Base-by-base conservation (phyloP, 352 stramenopile genomes). In the Pythium rhizo-oryzae region DNA sequence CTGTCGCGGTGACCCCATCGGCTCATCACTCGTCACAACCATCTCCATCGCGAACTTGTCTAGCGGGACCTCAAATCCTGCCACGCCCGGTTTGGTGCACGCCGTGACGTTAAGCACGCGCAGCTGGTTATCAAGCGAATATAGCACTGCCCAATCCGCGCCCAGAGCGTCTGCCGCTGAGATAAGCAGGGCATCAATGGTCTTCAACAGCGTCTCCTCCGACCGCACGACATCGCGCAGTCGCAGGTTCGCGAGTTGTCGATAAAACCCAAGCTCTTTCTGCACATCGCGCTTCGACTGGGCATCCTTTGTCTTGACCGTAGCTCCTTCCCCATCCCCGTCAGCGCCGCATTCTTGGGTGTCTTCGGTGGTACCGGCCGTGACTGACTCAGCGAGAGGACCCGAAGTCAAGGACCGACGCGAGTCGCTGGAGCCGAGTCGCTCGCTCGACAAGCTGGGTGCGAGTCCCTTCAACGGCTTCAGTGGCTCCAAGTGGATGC, bases 401-500 rank as follows among this genome's bases (percentile, higher is more conserved):
- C 50, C 60, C 23, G 51, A 41, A 9, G 49, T 35, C 15, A 58
- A 62, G 8, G 51, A 67, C 2, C 41, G 35, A 16, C 52, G 52
- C 30, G 16, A n/a, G 1, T 68, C 66, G 12, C 19, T 28, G 1
- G 53, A 13, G 6, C 35, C 15, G 13, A 74, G 41, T 25, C 41
- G 46, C 4, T 75, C 68, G 8, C 43, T 67, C 16, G 68, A 75
- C 21, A 4, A 13, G 44, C 62, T 70, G 3, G 57, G 35, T 1
- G 33, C 58, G 23, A 75, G 68, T 33, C 62, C 72, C 37, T 78
- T 83, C 12, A 76, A 72, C 2, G 82, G 80, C 5, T 79, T 81
- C 35, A 91, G 72, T 9, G 82, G 82, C 57, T 91, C 82, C 19
- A 91, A 66, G 50, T 89, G 82, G 52, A 91, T 84, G 37, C 82